Conservation (phyloP, 306 rosid species). For the Dalbergia cultrata region DNA sequence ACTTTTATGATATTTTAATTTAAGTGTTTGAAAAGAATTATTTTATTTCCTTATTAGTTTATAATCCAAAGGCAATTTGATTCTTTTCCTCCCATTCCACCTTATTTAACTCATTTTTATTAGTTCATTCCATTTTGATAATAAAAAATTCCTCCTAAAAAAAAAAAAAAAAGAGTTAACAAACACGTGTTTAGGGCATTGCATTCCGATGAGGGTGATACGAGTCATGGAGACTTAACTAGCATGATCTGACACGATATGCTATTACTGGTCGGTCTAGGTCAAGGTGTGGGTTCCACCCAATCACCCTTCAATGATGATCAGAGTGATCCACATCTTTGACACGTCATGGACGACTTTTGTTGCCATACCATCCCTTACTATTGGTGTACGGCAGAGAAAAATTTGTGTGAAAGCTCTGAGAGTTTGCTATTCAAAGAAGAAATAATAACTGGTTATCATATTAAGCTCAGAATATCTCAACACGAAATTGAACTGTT, state of each 20-base stretch:
- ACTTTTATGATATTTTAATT: no score
- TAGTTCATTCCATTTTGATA: no score
- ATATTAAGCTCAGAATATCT: neutral
- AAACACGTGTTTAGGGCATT: neutral
- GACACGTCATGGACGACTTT: neutral
- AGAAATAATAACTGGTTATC: neutral
- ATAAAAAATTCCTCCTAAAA: no score
- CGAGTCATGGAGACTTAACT: neutral
- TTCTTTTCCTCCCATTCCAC: no score
- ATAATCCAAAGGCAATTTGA: no score
- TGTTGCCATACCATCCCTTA: neutral
- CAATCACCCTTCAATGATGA: neutral
- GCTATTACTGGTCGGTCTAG: neutral
- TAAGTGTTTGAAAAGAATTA: no score
- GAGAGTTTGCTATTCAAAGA: neutral
- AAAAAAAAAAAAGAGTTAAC: no score
- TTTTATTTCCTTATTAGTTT: no score
- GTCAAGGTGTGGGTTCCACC: conserved; percentile 2
- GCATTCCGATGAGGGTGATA: neutral
- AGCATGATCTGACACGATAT: neutral
- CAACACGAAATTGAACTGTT: neutral
- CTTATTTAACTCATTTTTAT: no score
- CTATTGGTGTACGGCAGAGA: neutral
- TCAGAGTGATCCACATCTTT: neutral
- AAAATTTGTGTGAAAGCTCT: neutral